Percentiles rank a stretch among this genome's conserved stretches.
Conservation (phyloP, 352 stramenopile genomes). For the Halophytophthora polymorphica region DNA sequence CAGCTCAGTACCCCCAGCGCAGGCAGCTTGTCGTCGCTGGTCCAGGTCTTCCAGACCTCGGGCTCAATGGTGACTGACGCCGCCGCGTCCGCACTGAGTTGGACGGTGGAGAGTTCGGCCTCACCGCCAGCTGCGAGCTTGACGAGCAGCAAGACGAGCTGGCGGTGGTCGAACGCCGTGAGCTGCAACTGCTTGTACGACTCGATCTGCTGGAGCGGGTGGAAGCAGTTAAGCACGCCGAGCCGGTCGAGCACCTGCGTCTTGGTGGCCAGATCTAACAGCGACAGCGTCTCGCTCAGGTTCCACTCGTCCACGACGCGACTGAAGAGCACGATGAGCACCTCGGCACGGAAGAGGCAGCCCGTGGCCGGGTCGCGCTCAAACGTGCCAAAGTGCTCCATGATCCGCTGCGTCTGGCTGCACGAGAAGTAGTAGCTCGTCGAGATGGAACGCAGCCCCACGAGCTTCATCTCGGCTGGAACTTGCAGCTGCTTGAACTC, state of each 20-base stretch:
- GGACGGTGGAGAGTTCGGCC: constrained; percentile 39
- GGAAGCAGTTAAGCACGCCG: constrained; percentile 59
- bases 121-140: constrained; percentile 45
- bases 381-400: constrained; percentile 79
- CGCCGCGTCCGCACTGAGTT: constrained; percentile 38
- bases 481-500: constrained; percentile 77
- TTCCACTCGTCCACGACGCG: constrained; percentile 73
- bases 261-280: constrained; percentile 65
- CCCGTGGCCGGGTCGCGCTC: constrained; percentile 54
- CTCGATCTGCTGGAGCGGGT: constrained; percentile 54
- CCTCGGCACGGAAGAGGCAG: constrained; percentile 55
- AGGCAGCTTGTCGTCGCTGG: constrained; percentile 51
- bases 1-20: constrained; percentile 39
- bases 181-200: constrained; percentile 49
- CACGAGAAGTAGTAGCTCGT: constrained; percentile 71
- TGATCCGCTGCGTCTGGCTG: constrained; percentile 63
- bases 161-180: constrained; percentile 47
- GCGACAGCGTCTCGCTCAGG: constrained; percentile 54
- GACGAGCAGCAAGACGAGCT: constrained; percentile 53
- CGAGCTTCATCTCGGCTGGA: constrained; percentile 55
- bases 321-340: constrained; percentile 68
- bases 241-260: constrained; percentile 62
- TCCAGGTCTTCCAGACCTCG: constrained; percentile 62
- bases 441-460: constrained; percentile 67
- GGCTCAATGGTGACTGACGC: constrained; percentile 14